Conservation (phyloP, 768 basidiomycete species). For the Plicaturopsis crispa region DNA sequence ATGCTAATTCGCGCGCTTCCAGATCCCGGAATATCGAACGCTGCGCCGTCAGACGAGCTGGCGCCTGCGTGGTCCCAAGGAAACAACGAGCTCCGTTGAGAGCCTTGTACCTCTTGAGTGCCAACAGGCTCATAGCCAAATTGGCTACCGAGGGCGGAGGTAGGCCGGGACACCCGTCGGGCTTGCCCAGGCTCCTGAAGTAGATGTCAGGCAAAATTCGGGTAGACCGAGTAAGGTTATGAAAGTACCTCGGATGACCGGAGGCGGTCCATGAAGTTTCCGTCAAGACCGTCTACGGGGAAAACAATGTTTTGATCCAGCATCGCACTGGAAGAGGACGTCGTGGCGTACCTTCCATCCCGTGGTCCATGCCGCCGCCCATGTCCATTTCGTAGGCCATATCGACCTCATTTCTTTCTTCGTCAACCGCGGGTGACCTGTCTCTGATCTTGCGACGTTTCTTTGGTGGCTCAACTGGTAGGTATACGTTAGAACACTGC, state of each 20-base stretch:
- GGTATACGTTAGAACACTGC: too few relatives aligned
- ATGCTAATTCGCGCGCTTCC: conserved; percentile 41
- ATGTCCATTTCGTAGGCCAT: conserved; percentile 15
- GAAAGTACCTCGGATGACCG: conserved; percentile 50
- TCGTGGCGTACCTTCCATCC: too few relatives aligned
- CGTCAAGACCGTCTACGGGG: background rate
- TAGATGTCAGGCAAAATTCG: too few relatives aligned
- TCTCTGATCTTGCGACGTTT: conserved; percentile 41
- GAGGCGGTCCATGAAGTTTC: background rate
- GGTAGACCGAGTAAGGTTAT: background rate
- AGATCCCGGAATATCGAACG: conserved; percentile 20
- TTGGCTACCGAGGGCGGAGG: conserved; percentile 41
- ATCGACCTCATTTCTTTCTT: conserved; percentile 12
- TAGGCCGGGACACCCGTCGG: conserved; percentile 59
- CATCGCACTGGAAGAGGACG: conserved; percentile 1
- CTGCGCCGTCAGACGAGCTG: conserved; percentile 46
- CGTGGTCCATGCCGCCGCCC: conserved; percentile 2
- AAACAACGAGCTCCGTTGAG: conserved; percentile 66
- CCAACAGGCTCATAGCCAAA: conserved; percentile 36
- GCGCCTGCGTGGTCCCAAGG: conserved; percentile 70
- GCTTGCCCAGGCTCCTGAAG: conserved; percentile 80
- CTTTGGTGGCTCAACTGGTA: conserved; percentile 31
- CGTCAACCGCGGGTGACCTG: background rate
- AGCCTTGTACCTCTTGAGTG: conserved; percentile 32
- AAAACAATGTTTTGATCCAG: conserved; percentile 5